phyloP scores from a whole-genome alignment of 1,284 basidiomycete species.

The Malassezia globosa region DNA sequence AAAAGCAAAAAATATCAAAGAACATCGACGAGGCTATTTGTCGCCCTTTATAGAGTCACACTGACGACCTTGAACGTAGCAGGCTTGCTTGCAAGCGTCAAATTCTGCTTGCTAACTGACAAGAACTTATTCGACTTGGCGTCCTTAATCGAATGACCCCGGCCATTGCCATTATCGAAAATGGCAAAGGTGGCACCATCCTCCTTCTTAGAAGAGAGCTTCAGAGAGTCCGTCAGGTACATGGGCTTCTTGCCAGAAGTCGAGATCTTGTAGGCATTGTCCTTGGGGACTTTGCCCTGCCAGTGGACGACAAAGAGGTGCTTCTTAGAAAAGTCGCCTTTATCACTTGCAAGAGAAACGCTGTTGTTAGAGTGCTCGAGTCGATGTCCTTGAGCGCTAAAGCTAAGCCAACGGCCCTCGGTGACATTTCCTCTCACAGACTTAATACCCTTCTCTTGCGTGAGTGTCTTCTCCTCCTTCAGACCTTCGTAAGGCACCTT shows the following conservation, averaged over 20 bases:
- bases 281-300: constrained; percentile 7
- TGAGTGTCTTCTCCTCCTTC: constrained; percentile 12
- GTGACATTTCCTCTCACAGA: constrained; percentile 23
- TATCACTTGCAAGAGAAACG: background rate
- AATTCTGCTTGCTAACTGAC: background rate
- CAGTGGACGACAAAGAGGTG: constrained; percentile 15
- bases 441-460: constrained; percentile 22
- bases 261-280: constrained; percentile 8
- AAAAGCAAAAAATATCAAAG: background rate
- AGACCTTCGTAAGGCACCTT: constrained; percentile 10
- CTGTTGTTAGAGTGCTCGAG: constrained; percentile 2
- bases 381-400: constrained; percentile 17
- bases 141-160: constrained; percentile 3
- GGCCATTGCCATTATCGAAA: constrained; percentile 3
- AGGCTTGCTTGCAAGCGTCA: background rate
- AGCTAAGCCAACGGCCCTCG: constrained; percentile 25
- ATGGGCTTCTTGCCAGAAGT: constrained; percentile 1
- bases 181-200: background rate
- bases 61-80: background rate
- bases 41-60: constrained; percentile 3
- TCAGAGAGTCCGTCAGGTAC: constrained; percentile 1
- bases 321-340: background rate
- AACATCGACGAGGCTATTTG: no score
- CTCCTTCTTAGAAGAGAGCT: background rate
- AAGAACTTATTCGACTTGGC: constrained; percentile 3